Base-by-base conservation (phyloP, 2,329 filamentous ascomycete species). In the Keithomyces neogunnii region DNA sequence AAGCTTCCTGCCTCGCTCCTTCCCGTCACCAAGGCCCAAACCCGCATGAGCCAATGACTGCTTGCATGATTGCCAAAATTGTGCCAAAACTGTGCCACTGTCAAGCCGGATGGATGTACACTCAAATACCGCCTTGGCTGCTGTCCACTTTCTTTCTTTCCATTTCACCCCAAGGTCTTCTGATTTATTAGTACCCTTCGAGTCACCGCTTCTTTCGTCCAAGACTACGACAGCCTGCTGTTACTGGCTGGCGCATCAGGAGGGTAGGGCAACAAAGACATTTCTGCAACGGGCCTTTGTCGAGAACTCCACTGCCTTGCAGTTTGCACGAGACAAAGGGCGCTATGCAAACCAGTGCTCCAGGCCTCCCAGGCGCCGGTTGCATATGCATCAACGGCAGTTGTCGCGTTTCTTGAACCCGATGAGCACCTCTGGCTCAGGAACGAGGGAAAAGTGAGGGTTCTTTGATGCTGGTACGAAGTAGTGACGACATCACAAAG, bases 401-500 rank as follows among this genome's bases (percentile, higher is more conserved):
- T 19, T 19, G 19, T 19, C 19, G 19, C 19, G 19, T 19, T 19
- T 19, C 19, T 19, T 19, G 19, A 19, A 19, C 19, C 19, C 19
- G 19, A 19, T 19, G 19, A 19, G 19, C 19, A 19, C 19, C 19
- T 19, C 19, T 19, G 19, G 19, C 19, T 19, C 19, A 19, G 19
- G 19, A 19, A 19, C 19, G 19, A 19, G 19, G 19, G 11, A 39
- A 5, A 40, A 40, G n/a, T 5, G 38, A 13, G 38, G n/a, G 26
- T 13, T 19, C 38, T 26, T 40, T 11, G 26, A 7, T 40, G 19
- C 28, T 26, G 38, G 38, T 40, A 44, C 10, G 43, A 19, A 9
- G 47, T 36, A 35, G 29, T 42, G 38, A 47, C 51, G 47, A 52
- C 47, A 47, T 52, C 51, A 52, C 51, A 43, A 35, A 35, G 47